Base-by-base conservation (phyloP, 2,329 filamentous ascomycete genomes). In the Epichloe sibirici region DNA sequence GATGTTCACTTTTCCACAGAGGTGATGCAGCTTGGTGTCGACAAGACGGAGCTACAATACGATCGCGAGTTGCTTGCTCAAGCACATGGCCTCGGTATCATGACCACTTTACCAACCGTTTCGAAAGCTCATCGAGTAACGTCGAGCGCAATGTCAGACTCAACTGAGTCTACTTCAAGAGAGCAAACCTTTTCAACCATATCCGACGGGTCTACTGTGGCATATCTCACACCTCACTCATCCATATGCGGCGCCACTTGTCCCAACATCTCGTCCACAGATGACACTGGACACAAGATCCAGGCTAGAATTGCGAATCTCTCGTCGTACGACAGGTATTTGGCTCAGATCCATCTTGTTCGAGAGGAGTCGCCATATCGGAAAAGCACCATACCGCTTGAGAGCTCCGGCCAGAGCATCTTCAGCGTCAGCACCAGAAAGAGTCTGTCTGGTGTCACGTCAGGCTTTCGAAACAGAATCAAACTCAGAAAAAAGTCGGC, bases 261-360 rank as follows among this genome's bases (percentile, higher is more conserved):
- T 39, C 57, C 59, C 5, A 48, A 46, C 15, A 15, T 25, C 5
- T 51, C 48, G n/a, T 49, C 56, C 59, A 21, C 38, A 50, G 28
- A 53, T 46, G 21, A 44, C 34, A 40, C 45, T 52, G 9, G 48
- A 44, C 35, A 44, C 43, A 31, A 49, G 48, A 60, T 58, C 52
- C 61, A 68, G 51, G 68, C 69, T 39, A 70, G 68, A 55, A 68
- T 62, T 38, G 62, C 75, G 28, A 74, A 64, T 52, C 79, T 80
- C 57, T 65, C 69, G 6, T 69, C 72, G 34, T 81, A 80, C 58
- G 76, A 81, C 35, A 72, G 68, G 55, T 79, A 77, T 54, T 59
- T 80, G 39, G 63, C 69, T 17, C 67, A 74, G 43, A 56, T 75
- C 34, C 69, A 74, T 51, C 68, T 70, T 6, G 69, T 69, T 40